Conservation (phyloP, 2,329 filamentous ascomycete genomes). For the Trichoderma sp. region DNA sequence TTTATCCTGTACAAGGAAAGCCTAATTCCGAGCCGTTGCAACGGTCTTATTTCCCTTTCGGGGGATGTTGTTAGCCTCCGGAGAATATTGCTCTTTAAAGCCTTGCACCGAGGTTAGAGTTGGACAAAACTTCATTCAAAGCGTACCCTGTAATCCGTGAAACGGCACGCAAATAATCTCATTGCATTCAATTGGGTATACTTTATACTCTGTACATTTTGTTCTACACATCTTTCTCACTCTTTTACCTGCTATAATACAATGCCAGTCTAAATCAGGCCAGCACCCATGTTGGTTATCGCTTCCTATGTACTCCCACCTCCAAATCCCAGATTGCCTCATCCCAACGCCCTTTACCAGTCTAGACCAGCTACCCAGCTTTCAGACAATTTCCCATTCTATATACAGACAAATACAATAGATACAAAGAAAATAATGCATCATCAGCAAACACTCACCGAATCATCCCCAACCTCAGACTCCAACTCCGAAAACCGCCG, state of each 20-base stretch:
- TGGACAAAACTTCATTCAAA: no score
- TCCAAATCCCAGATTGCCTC: background rate
- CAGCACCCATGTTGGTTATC: no score
- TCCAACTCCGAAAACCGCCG: background rate
- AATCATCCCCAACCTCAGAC: conserved; percentile 4
- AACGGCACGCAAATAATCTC: background rate
- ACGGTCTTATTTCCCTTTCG: no score
- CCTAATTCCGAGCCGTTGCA: no score
- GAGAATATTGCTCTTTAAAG: no score
- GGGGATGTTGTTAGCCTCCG: no score
- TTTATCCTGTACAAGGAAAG: no score
- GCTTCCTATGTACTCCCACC: background rate
- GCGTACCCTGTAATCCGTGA: background rate
- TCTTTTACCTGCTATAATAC: background rate
- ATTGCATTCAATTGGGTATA: background rate
- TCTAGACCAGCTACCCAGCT: background rate
- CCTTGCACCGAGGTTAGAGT: no score
- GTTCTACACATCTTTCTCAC: background rate
- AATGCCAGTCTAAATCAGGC: background rate
- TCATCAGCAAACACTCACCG: background rate
- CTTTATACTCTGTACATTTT: background rate
- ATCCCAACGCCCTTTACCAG: background rate
- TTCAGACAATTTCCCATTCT: background rate
- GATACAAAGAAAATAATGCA: background rate
- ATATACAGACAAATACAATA: background rate